phyloP scores from a whole-genome alignment of 2,329 filamentous ascomycete genomes.

The Pyrenophora tritici-repentis region DNA sequence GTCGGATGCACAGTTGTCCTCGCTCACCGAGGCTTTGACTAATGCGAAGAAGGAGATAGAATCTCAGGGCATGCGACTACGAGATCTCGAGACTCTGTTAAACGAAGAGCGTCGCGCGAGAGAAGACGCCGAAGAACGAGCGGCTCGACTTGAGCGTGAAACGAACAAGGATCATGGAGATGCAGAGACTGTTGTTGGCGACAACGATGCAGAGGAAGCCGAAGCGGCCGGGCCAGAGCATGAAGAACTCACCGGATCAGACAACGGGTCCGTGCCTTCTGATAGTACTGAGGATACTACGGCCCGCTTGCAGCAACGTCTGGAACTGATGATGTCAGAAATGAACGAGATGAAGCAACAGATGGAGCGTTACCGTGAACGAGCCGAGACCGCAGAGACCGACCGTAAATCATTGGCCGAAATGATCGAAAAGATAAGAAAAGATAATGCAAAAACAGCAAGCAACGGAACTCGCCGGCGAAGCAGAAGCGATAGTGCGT shows the following conservation, averaged over 20 bases:
- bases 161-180: conserved; percentile 49
- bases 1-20: conserved; percentile 75
- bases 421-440: conserved; percentile 83
- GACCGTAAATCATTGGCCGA: conserved; percentile 81
- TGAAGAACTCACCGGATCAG: conserved; percentile 19
- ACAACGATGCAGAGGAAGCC: conserved; percentile 24
- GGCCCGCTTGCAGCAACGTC: conserved; percentile 66
- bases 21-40: conserved; percentile 82
- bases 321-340: conserved; percentile 77
- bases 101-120: conserved; percentile 80
- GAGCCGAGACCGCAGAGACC: conserved; percentile 79
- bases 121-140: conserved; percentile 81
- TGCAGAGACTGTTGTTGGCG: conserved; percentile 35
- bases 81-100: conserved; percentile 78
- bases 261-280: conserved; percentile 31
- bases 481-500: conserved; percentile 32
- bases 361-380: conserved; percentile 75
- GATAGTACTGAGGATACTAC: conserved; percentile 44
- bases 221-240: conserved; percentile 17
- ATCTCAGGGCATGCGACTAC: conserved; percentile 76
- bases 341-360: conserved; percentile 82
- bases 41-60: conserved; percentile 86
- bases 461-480: conserved; percentile 35
- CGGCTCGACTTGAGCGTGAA: conserved; percentile 70
- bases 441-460: conserved; percentile 61